Evolutionary conservation across 176 grass and related monocot species (phyloP).

Genomic region (Cymbopogon citratus): DNA sequence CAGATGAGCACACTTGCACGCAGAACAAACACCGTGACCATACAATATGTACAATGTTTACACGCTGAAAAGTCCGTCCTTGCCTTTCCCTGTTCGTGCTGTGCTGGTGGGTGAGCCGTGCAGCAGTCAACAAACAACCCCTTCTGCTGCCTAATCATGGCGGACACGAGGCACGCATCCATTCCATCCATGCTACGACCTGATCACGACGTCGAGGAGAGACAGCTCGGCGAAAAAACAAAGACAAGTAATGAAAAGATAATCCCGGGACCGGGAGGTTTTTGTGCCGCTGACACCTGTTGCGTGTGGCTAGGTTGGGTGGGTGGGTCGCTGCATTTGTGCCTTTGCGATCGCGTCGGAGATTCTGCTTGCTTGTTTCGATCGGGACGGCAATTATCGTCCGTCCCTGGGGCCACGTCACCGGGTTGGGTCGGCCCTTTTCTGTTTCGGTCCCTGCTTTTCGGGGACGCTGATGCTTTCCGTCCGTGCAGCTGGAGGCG

Average conservation of each 20-base stretch:
- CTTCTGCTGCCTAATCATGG: neutral
- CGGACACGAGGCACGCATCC: slow-evolving; percentile 31
- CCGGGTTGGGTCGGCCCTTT: neutral
- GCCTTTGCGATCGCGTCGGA: slow-evolving; percentile 23
- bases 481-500: neutral
- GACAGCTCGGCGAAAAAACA: no score
- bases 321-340: neutral
- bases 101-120: slow-evolving; percentile 3
- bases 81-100: neutral
- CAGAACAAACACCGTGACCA: neutral
- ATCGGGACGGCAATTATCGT: slow-evolving; percentile 31
- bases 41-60: neutral
- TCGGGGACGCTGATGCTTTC: slow-evolving; percentile 18
- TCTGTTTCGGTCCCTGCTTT: neutral
- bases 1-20: neutral
- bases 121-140: slow-evolving; percentile 24
- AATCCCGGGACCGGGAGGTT: neutral
- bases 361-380: slow-evolving; percentile 22
- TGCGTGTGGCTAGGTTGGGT: neutral
- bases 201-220: neutral
- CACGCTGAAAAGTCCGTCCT: neutral
- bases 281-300: slow-evolving; percentile 25
- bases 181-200: neutral
- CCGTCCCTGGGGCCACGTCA: neutral
- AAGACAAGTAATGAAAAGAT: neutral